These are phyloP conservation scores for Phytophthora capsici DNA, from an alignment of 352 stramenopile species.

Conservation along the genomic window DNA sequence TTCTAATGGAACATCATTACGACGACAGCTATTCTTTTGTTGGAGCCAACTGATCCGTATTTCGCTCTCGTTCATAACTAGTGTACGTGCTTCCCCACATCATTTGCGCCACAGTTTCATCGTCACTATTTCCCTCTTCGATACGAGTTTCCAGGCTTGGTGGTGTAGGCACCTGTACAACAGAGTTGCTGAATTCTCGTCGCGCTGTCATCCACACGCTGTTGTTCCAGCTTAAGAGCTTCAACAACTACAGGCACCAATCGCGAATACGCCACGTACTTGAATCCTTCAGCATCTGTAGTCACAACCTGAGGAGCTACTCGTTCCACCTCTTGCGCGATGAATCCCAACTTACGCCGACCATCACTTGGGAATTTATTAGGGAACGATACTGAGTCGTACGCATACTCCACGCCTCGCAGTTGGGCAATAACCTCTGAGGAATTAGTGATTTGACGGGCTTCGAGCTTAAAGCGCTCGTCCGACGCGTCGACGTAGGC, in stretches of 20 bases:
- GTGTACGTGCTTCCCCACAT: too few species aligned
- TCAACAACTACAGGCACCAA: slow-evolving; percentile 85
- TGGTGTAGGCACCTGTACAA: too few species aligned
- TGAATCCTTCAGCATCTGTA: slow-evolving; percentile 73
- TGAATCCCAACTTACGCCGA: slow-evolving; percentile 81
- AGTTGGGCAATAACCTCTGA: slow-evolving; percentile 58
- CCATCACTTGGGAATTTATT: slow-evolving; percentile 40
- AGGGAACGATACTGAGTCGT: slow-evolving; percentile 50
- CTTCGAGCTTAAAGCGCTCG: slow-evolving; percentile 83
- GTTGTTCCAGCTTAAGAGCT: slow-evolving; percentile 62
- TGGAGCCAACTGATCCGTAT: too few species aligned
- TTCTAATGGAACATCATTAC: too few species aligned
- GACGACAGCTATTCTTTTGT: too few species aligned
- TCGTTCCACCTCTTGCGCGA: slow-evolving; percentile 89
- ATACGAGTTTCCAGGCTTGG: too few species aligned
- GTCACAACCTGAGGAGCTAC: slow-evolving; percentile 84
- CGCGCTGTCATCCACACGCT: slow-evolving; percentile 24
- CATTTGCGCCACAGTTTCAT: too few species aligned
- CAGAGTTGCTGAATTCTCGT: slow-evolving; percentile 20
- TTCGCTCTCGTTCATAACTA: too few species aligned
- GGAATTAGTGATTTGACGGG: slow-evolving; percentile 55
- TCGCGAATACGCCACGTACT: slow-evolving; percentile 89
- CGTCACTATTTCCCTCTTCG: too few species aligned
- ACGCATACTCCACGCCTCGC: slow-evolving; percentile 75
- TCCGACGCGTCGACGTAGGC: slow-evolving; percentile 93